Percentiles rank a stretch among this genome's conserved stretches.
phyloP scores from a whole-genome alignment of 202 grass and related monocot genomes.

The Elaeis oleifera region DNA sequence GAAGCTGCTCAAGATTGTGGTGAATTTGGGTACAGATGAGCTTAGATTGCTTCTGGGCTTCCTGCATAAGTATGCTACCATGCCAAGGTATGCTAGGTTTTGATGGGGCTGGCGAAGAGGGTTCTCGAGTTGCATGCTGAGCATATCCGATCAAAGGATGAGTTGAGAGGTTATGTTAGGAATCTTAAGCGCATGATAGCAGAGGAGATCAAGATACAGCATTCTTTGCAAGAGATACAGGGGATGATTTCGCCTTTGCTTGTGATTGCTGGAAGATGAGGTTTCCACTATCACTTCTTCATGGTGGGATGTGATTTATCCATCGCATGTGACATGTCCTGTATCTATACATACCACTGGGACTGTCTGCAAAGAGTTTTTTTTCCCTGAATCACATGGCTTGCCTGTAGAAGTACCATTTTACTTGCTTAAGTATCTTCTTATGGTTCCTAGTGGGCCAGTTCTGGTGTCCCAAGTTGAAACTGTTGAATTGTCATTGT shows the following conservation, averaged over 20 bases:
- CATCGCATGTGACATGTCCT: constrained; percentile 2
- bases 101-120: constrained; percentile 65
- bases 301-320: not conserved
- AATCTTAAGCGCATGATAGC: constrained; percentile 54
- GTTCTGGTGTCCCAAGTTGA: no score
- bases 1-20: constrained; percentile 57
- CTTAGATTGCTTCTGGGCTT: constrained; percentile 49
- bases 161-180: constrained; percentile 42
- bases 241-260: constrained; percentile 90
- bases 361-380: no score
- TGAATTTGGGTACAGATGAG: constrained; percentile 53
- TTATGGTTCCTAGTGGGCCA: no score
- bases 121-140: constrained; percentile 62
- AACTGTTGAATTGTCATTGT: no score
- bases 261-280: constrained; percentile 54
- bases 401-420: no score
- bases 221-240: constrained; percentile 69
- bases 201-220: constrained; percentile 80
- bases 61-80: constrained; percentile 45
- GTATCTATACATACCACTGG: not conserved
- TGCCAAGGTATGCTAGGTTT: constrained; percentile 62
- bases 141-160: constrained; percentile 40
- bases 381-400: no score
- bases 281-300: not conserved
- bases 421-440: no score